phyloP scores from a whole-genome alignment of 1,139 yeast genomes.

The Pichia sp. region DNA sequence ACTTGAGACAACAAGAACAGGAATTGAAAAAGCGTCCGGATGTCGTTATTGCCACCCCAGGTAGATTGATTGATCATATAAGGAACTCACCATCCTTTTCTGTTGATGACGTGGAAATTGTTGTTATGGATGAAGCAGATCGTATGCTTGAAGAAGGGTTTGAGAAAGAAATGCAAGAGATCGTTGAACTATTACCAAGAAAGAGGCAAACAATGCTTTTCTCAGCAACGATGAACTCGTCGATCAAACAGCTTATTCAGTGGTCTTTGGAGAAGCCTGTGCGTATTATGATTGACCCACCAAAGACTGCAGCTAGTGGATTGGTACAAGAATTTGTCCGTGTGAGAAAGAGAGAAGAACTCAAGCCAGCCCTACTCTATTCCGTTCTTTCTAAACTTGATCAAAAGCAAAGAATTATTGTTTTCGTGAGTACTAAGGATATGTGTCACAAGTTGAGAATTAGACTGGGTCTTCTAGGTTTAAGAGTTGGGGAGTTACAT shows the following conservation, averaged over 20 bases:
- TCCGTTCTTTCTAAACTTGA: constrained; percentile 63
- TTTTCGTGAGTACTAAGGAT: constrained; percentile 87
- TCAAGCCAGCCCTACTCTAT: constrained; percentile 77
- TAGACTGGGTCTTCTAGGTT: constrained; percentile 76
- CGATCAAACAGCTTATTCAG: constrained; percentile 79
- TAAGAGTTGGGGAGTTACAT: constrained; percentile 87
- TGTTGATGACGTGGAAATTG: constrained; percentile 84
- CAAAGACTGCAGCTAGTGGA: constrained; percentile 84
- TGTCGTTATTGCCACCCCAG: constrained; percentile 94
- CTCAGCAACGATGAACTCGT: constrained; percentile 97
- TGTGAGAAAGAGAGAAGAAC: constrained; percentile 78
- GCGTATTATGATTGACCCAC: constrained; percentile 93
- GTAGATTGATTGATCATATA: constrained; percentile 94
- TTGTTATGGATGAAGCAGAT: constrained; percentile 97
- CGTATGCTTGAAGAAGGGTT: constrained; percentile 99
- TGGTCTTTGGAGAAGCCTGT: constrained; percentile 86
- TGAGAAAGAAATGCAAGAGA: constrained; percentile 89
- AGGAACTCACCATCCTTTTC: constrained; percentile 91
- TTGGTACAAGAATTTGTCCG: constrained; percentile 90
- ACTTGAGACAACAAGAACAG: constrained; percentile 90
- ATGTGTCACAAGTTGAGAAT: constrained; percentile 82
- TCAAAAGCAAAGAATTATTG: constrained; percentile 61
- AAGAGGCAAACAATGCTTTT: constrained; percentile 90
- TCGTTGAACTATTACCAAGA: constrained; percentile 75
- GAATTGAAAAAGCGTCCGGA: constrained; percentile 90